Base-by-base conservation (phyloP, 805 yeast genomes). In the Kodamaea fukazawae region DNA sequence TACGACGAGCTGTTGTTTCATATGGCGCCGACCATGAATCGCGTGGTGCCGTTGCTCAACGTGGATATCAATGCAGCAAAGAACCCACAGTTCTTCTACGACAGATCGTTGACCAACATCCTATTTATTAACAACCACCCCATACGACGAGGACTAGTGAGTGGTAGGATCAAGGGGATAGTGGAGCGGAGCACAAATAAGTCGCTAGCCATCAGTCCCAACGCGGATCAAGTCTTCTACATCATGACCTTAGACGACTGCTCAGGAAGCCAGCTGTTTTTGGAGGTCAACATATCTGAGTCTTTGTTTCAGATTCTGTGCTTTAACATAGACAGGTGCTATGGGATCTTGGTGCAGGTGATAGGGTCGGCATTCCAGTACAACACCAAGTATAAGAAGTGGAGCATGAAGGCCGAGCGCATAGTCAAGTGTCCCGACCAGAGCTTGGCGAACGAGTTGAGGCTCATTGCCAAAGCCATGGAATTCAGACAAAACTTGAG, bases 1-100 rank as follows among this genome's bases (percentile, higher is more conserved):
- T 69, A 67, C 42, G 59, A 54, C 7, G 68, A 69, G 5, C 61
- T 58, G 28, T 40, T 67, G 17, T 65, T 69, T 42, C 66, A 61
- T 40, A 16, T 52, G 34, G 54, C 70, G 7, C 63, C 61, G 1
- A 57, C 61, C 5, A 45, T 39, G 37, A 46, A 45, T 7, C 36
- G 34, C 5, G 30, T 41, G 2, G 49, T 53, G 2, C 62, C 70
- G 1, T 31, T 68, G 9, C 47, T 62, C 12, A 59, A 67, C 7
- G 22, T 45, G 4, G 74, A 69, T 44, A 55, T 67, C 33, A 47
- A 46, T 17, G 5, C 16, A 9, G 38, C 45, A 15, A 26, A 41
- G 33, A 39, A 48, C 13, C 32, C 40, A 4, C 35, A 18, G 22
- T 29, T 10, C n/a, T 33, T 35, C 18, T 42, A 42, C 18, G 46